Evolutionary conservation across 257 asterid species (phyloP).

Genomic region (Ocimum tenuiflorum): DNA sequence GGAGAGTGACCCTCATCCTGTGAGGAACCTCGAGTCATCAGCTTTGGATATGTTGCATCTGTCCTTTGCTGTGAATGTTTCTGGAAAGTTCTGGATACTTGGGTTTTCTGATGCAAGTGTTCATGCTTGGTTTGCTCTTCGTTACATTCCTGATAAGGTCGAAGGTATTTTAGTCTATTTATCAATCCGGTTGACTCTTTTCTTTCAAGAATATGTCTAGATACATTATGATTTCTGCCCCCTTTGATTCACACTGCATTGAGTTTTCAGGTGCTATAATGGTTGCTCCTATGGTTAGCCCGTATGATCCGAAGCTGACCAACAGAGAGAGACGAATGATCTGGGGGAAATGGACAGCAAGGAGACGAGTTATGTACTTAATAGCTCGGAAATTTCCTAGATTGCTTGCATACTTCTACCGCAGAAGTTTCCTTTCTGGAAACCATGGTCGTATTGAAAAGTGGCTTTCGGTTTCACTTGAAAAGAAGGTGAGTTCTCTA

Average conservation of each 20-base stretch:
- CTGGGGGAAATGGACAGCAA: conserved; percentile 68
- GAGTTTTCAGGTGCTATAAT: conserved; percentile 71
- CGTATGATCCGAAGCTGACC: conserved; percentile 77
- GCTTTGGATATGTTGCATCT: conserved; percentile 83
- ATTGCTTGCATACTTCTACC: conserved; percentile 60
- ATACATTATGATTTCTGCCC: no score
- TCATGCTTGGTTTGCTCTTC: conserved; percentile 93
- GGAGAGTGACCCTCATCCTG: conserved; percentile 89
- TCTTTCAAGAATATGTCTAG: no score
- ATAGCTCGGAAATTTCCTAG: conserved; percentile 68
- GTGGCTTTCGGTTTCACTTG: conserved; percentile 62
- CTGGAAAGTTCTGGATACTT: conserved; percentile 82
- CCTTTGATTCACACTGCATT: no score
- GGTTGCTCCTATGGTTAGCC: conserved; percentile 89
- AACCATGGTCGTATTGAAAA: conserved; percentile 55
- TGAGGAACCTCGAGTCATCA: conserved; percentile 78
- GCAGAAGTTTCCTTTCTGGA: conserved; percentile 78
- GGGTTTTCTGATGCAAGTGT: conserved; percentile 70
- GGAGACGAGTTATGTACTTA: conserved; percentile 52
- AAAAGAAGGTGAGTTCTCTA: conserved; percentile 50
- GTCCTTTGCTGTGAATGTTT: conserved; percentile 64
- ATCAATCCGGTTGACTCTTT: background rate
- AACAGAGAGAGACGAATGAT: conserved; percentile 66
- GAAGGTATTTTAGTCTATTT: conserved; percentile 42
- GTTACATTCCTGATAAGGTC: conserved; percentile 83